A percentile compares a stretch with the other conserved stretches of the same genome.
Conservation (phyloP, 345 rosid genomes). For the Aegle marmelos region DNA sequence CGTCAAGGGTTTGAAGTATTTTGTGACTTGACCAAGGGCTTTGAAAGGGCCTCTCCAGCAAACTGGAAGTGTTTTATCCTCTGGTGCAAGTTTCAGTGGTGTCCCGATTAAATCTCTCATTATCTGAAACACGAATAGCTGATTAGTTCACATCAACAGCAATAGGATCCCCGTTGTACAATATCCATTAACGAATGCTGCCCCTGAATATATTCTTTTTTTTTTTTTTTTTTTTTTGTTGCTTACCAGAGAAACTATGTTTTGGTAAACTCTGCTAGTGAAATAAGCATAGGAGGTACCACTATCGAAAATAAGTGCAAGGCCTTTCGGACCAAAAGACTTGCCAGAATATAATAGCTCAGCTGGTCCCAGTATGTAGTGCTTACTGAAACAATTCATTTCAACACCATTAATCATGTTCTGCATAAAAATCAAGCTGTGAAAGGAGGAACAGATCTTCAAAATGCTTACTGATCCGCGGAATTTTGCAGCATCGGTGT, state of each 20-base stretch:
- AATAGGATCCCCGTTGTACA: not conserved
- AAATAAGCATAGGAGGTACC: slow-evolving; percentile 2
- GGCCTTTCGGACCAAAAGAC: not conserved
- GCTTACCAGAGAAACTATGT: not conserved
- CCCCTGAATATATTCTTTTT: too few relatives aligned
- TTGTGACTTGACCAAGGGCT: slow-evolving; percentile 11
- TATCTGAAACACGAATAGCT: slow-evolving; percentile 8
- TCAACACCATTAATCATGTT: not conserved
- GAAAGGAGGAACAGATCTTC: not conserved
- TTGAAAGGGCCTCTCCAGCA: slow-evolving; percentile 27
- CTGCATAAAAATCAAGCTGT: not conserved
- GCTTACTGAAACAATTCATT: not conserved
- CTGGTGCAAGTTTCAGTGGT: not conserved
- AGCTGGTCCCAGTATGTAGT: not conserved
- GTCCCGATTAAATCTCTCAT: not conserved
- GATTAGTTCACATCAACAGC: not conserved
- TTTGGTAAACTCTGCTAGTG: not conserved
- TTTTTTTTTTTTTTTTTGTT: too few relatives aligned
- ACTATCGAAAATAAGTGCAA: not conserved
- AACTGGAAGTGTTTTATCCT: slow-evolving; percentile 18
- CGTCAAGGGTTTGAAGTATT: slow-evolving; percentile 17
- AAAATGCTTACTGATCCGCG: not conserved
- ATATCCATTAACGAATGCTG: not conserved
- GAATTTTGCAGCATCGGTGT: not conserved
- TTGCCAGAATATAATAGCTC: not conserved